Evolutionary conservation across 1,284 basidiomycete genomes (phyloP).

Genomic region (Papiliotrema flavescens): DNA sequence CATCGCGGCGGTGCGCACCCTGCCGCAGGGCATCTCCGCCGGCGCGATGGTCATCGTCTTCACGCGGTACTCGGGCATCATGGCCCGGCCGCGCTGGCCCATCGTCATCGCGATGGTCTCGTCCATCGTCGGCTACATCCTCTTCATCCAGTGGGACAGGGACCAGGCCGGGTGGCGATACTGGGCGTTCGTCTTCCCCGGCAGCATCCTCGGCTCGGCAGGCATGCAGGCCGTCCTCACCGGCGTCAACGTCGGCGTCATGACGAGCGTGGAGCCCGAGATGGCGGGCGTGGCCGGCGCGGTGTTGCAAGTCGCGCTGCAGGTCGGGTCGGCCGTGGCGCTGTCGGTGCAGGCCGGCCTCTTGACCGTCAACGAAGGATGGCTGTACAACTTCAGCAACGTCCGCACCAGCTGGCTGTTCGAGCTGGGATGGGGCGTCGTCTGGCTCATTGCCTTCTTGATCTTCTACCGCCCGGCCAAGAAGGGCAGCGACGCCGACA

Average conservation of each 20-base stretch:
- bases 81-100: slow-evolving; percentile 17
- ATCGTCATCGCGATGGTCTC: slow-evolving; percentile 12
- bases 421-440: slow-evolving; percentile 37
- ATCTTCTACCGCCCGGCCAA: slow-evolving; percentile 31
- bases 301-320: slow-evolving; percentile 39
- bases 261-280: slow-evolving; percentile 30
- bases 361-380: slow-evolving; percentile 36
- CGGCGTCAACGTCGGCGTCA: slow-evolving; percentile 18
- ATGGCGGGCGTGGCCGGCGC: slow-evolving; percentile 44
- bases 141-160: slow-evolving; percentile 8
- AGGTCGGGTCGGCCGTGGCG: slow-evolving; percentile 39
- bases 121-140: slow-evolving; percentile 5
- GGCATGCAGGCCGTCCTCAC: slow-evolving; percentile 11
- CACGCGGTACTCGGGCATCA: slow-evolving; percentile 10
- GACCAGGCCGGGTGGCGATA: slow-evolving; percentile 7
- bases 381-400: slow-evolving; percentile 33
- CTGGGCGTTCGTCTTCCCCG: slow-evolving; percentile 19
- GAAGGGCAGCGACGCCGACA: neutral
- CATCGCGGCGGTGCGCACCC: slow-evolving; percentile 10
- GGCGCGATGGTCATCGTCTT: slow-evolving; percentile 10
- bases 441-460: slow-evolving; percentile 32
- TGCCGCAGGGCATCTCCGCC: slow-evolving; percentile 12
- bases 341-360: slow-evolving; percentile 45
- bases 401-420: slow-evolving; percentile 41
- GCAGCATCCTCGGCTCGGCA: slow-evolving; percentile 9